These are phyloP conservation scores for Diaporthe humulicola DNA, from an alignment of 2,329 filamentous ascomycete species.

Conservation along the genomic window DNA sequence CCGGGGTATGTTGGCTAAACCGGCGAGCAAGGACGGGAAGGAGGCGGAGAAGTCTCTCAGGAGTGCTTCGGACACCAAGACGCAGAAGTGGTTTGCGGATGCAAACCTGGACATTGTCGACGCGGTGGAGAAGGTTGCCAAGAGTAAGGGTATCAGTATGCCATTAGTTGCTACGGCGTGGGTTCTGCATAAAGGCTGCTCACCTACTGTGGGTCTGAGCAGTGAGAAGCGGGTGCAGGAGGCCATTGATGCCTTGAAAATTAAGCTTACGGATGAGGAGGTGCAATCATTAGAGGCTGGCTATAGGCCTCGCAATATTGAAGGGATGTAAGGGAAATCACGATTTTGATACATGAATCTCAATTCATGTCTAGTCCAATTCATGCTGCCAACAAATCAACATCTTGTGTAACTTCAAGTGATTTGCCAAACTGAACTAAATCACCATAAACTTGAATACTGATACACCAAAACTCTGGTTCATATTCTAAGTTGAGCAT, in stretches of 20 bases:
- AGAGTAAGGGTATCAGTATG: slow-evolving; percentile 68
- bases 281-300: background rate
- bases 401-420: no score
- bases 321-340: background rate
- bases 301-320: background rate
- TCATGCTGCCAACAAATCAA: background rate
- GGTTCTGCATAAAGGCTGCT: slow-evolving; percentile 60
- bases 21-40: slow-evolving; percentile 38
- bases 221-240: slow-evolving; percentile 45
- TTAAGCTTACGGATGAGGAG: slow-evolving; percentile 17
- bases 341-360: background rate
- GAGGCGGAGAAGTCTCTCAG: slow-evolving; percentile 40
- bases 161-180: slow-evolving; percentile 71
- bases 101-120: slow-evolving; percentile 53
- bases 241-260: background rate
- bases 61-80: slow-evolving; percentile 52
- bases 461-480: background rate
- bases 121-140: slow-evolving; percentile 43
- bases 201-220: slow-evolving; percentile 68
- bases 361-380: background rate
- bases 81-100: slow-evolving; percentile 54
- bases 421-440: no score
- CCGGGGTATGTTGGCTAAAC: slow-evolving; percentile 48
- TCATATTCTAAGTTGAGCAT: background rate
- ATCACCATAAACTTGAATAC: background rate